A percentile compares a stretch with the other conserved stretches of the same genome.
These are phyloP conservation scores for Nitzschia sp. DNA, from an alignment of 108 stramenopile species.

Conservation along the genomic window DNA sequence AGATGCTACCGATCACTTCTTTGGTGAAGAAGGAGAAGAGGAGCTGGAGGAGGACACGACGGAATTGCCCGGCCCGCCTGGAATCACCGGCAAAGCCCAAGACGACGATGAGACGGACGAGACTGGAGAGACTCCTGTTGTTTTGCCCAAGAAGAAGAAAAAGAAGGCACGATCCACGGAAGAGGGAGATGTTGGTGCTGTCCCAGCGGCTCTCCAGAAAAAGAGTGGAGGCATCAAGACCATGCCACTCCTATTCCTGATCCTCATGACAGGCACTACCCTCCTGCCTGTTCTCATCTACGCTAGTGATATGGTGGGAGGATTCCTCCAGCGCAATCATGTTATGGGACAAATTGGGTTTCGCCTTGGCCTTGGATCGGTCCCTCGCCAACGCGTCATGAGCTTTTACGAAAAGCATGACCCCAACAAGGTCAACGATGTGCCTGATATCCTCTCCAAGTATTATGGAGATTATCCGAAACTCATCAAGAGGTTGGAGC, in stretches of 20 bases:
- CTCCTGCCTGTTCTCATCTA: slow-evolving; percentile 79
- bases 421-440: slow-evolving; percentile 76
- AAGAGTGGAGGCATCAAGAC: slow-evolving; percentile 69
- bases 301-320: slow-evolving; percentile 60
- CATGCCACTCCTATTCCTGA: slow-evolving; percentile 71
- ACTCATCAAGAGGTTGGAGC: slow-evolving; percentile 79
- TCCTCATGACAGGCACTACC: slow-evolving; percentile 80
- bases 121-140: slow-evolving; percentile 14
- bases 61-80: slow-evolving; percentile 43
- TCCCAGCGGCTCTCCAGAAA: slow-evolving; percentile 19
- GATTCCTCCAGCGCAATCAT: slow-evolving; percentile 57
- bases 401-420: slow-evolving; percentile 92
- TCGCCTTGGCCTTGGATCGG: slow-evolving; percentile 75
- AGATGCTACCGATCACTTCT: slow-evolving; percentile 55
- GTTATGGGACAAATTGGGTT: slow-evolving; percentile 67
- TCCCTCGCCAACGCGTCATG: slow-evolving; percentile 77
- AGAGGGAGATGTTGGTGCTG: slow-evolving; percentile 14
- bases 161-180: slow-evolving; percentile 32
- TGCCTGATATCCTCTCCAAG: slow-evolving; percentile 72
- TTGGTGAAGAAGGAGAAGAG: slow-evolving; percentile 28
- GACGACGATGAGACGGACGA: slow-evolving; percentile 44
- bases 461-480: slow-evolving; percentile 90
- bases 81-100: slow-evolving; percentile 27
- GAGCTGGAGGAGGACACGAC: slow-evolving; percentile 24
- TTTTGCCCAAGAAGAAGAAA: slow-evolving; percentile 38